Conservation (phyloP, 768 basidiomycete genomes). For the Boletales sp. region DNA sequence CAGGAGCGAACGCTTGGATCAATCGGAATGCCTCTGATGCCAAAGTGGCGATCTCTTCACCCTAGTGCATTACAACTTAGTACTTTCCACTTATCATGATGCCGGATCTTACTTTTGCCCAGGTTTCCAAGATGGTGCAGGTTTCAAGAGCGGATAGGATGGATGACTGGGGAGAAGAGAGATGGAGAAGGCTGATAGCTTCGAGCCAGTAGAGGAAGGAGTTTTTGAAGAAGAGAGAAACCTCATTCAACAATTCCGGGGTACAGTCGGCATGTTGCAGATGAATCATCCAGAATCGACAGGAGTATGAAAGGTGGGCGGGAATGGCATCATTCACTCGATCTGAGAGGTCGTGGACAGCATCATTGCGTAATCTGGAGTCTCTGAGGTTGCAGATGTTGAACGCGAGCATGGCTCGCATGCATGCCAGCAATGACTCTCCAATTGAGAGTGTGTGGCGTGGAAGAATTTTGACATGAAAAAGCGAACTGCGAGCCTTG, state of each 20-base stretch:
- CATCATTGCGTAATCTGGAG: not conserved
- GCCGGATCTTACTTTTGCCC: not conserved
- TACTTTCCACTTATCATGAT: not conserved
- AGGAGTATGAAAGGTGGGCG: not conserved
- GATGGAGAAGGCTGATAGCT: not conserved
- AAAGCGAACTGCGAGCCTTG: not conserved
- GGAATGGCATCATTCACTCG: not conserved
- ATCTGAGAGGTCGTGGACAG: not conserved
- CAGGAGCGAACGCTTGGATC: slow-evolving; percentile 2
- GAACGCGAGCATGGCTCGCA: slow-evolving; percentile 1
- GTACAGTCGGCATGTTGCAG: not conserved
- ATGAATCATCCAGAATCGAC: slow-evolving; percentile 4
- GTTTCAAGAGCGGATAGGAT: not conserved
- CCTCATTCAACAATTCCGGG: not conserved
- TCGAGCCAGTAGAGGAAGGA: slow-evolving; percentile 4
- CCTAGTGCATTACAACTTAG: not conserved
- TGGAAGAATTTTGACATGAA: not conserved
- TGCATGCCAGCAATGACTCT: not conserved
- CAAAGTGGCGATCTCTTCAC: not conserved
- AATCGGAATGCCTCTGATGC: slow-evolving; percentile 6
- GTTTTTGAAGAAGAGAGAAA: slow-evolving; percentile 3
- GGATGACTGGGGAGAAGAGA: not conserved
- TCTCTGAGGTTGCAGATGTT: slow-evolving; percentile 5
- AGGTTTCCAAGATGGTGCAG: not conserved
- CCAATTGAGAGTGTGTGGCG: not conserved